phyloP scores from a whole-genome alignment of 1,284 basidiomycete species.

The Papiliotrema fonsecae region DNA sequence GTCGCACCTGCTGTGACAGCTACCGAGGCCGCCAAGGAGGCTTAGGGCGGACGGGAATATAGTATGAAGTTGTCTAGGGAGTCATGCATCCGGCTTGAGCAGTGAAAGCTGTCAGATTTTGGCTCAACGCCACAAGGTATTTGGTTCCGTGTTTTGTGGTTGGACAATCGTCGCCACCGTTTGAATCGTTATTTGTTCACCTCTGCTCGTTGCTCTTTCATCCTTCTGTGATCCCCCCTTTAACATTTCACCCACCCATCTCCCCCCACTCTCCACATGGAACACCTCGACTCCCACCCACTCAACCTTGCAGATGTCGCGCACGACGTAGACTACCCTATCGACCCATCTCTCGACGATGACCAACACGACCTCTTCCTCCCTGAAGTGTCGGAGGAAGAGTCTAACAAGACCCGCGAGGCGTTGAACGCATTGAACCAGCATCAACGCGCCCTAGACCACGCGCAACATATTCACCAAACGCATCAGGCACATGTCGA shows the following conservation, averaged over 20 bases:
- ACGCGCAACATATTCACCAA: too few relatives aligned
- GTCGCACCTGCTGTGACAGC: slow-evolving; percentile 32
- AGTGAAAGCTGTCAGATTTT: too few relatives aligned
- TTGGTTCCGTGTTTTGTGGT: too few relatives aligned
- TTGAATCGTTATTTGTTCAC: too few relatives aligned
- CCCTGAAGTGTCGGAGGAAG: neutral
- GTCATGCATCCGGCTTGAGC: too few relatives aligned
- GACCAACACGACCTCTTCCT: slow-evolving; percentile 7
- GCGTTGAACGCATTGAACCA: too few relatives aligned
- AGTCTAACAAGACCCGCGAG: too few relatives aligned
- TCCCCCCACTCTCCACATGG: neutral
- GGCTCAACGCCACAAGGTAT: neutral
- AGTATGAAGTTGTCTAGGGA: slow-evolving; percentile 1
- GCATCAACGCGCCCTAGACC: too few relatives aligned
- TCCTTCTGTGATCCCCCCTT: neutral
- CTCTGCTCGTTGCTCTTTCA: neutral
- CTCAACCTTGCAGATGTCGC: neutral
- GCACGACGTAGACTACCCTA: slow-evolving; percentile 2
- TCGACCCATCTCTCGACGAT: slow-evolving; percentile 5
- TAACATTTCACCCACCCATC: neutral
- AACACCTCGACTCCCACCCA: neutral
- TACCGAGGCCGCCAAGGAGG: slow-evolving; percentile 34
- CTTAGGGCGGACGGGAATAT: slow-evolving; percentile 1
- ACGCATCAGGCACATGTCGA: too few relatives aligned
- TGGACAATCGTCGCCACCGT: too few relatives aligned